phyloP scores from a whole-genome alignment of 495 filamentous ascomycete genomes.

The Neurospora cerealis region DNA sequence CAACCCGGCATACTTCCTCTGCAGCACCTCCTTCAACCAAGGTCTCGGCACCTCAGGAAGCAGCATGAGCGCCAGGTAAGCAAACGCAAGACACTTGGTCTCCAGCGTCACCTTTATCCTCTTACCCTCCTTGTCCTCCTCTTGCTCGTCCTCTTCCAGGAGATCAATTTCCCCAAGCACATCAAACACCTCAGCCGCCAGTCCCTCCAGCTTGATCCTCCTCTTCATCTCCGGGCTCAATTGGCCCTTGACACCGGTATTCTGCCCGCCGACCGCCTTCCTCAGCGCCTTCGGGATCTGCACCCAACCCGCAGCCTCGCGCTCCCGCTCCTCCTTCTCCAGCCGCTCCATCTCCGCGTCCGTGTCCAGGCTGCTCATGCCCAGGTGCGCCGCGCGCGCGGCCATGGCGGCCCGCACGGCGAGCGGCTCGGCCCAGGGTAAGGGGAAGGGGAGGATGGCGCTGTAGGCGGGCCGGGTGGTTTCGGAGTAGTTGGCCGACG shows the following conservation, averaged over 20 bases:
- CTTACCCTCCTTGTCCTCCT: neutral
- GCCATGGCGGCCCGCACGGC: constrained; percentile 56
- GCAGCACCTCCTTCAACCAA: constrained; percentile 60
- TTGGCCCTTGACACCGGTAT: constrained; percentile 5
- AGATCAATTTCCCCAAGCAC: constrained; percentile 54
- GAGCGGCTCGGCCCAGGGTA: constrained; percentile 69
- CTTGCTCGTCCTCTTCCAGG: constrained; percentile 29
- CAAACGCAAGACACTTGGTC: constrained; percentile 69
- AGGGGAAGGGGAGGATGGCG: constrained; percentile 66
- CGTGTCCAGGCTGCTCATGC: constrained; percentile 44
- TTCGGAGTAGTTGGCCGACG: constrained; percentile 68
- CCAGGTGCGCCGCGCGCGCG: constrained; percentile 60
- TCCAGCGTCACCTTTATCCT: constrained; percentile 33
- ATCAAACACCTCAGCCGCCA: constrained; percentile 58
- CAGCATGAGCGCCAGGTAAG: constrained; percentile 65
- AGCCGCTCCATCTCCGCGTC: constrained; percentile 24
- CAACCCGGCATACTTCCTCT: constrained; percentile 43
- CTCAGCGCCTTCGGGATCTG: constrained; percentile 17
- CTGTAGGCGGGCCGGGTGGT: constrained; percentile 68
- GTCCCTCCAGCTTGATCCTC: constrained; percentile 58
- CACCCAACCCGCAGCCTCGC: constrained; percentile 21
- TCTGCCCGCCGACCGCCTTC: constrained; percentile 9
- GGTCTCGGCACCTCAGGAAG: constrained; percentile 58
- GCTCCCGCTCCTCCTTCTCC: constrained; percentile 17
- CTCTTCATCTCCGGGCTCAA: constrained; percentile 39